A percentile compares a stretch with the other conserved stretches of the same genome.
Conservation (phyloP, 2,329 filamentous ascomycete genomes). For the Gremmenia infestans region DNA sequence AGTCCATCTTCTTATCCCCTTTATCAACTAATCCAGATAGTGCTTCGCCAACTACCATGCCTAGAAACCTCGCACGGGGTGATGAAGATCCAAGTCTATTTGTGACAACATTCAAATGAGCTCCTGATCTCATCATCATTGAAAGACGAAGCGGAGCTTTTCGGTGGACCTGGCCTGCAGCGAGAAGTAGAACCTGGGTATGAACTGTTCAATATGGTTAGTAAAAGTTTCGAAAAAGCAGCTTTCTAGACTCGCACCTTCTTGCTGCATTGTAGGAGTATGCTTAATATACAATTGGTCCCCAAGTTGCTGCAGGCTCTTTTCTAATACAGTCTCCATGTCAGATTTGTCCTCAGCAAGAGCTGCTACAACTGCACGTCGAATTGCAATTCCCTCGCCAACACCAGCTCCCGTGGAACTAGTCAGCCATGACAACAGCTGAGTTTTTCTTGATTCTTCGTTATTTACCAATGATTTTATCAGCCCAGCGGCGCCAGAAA, state of each 20-base stretch:
- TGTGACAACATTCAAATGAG: slow-evolving; percentile 74
- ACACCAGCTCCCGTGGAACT: slow-evolving; percentile 59
- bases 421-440: slow-evolving; percentile 61
- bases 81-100: slow-evolving; percentile 79
- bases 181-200: slow-evolving; percentile 71
- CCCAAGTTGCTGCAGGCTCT: slow-evolving; percentile 68
- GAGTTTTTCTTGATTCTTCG: slow-evolving; percentile 44
- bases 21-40: slow-evolving; percentile 56
- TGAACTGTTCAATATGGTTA: slow-evolving; percentile 52
- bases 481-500: slow-evolving; percentile 56
- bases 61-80: slow-evolving; percentile 69
- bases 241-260: slow-evolving; percentile 51
- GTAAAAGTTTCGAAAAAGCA: not conserved
- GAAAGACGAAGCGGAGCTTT: slow-evolving; percentile 60
- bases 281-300: slow-evolving; percentile 86
- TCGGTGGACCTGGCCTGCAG: slow-evolving; percentile 70
- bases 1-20: slow-evolving; percentile 68
- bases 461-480: slow-evolving; percentile 45
- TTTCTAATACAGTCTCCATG: slow-evolving; percentile 58
- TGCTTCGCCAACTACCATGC: slow-evolving; percentile 80
- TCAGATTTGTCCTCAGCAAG: slow-evolving; percentile 47
- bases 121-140: slow-evolving; percentile 63
- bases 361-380: slow-evolving; percentile 59
- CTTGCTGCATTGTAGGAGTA: slow-evolving; percentile 78
- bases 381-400: slow-evolving; percentile 58